A percentile compares a stretch with the other conserved stretches of the same genome.
Conservation (phyloP, 352 stramenopile species). For the Blastocystis hominis region DNA sequence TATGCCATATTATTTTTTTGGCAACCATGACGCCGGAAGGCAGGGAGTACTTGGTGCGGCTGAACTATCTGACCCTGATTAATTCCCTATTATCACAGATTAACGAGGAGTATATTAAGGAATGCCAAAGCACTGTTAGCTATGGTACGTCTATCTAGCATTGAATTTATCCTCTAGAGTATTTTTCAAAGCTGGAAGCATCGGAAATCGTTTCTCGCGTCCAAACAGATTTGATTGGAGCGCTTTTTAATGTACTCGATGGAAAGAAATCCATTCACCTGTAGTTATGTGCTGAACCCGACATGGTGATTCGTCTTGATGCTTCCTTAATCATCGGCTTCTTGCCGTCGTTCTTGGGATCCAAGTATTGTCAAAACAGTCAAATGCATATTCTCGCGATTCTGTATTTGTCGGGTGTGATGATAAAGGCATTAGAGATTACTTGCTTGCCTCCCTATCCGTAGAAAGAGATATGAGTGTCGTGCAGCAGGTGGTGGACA, state of each 20-base stretch:
- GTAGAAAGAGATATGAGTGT: not conserved
- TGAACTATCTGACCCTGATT: not conserved
- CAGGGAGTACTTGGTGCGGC: not conserved
- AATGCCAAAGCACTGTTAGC: not conserved
- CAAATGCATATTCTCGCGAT: not conserved
- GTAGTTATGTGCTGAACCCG: not conserved
- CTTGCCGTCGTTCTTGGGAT: not conserved
- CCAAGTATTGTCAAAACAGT: not conserved
- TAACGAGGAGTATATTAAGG: not conserved
- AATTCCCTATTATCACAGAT: not conserved
- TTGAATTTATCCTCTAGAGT: not conserved
- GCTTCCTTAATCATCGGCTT: not conserved
- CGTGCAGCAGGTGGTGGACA: not conserved
- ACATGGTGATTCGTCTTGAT: not conserved
- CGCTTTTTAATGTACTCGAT: not conserved
- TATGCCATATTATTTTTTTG: not conserved
- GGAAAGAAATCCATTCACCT: not conserved
- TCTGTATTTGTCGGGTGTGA: not conserved
- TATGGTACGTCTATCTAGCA: not conserved
- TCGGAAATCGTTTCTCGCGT: not conserved
- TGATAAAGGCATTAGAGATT: not conserved
- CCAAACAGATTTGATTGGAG: not conserved
- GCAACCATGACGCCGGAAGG: not conserved
- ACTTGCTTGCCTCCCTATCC: not conserved
- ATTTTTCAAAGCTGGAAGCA: not conserved